Evolutionary conservation across 306 rosid genomes (phyloP).

Genomic region (Myrica gale): DNA sequence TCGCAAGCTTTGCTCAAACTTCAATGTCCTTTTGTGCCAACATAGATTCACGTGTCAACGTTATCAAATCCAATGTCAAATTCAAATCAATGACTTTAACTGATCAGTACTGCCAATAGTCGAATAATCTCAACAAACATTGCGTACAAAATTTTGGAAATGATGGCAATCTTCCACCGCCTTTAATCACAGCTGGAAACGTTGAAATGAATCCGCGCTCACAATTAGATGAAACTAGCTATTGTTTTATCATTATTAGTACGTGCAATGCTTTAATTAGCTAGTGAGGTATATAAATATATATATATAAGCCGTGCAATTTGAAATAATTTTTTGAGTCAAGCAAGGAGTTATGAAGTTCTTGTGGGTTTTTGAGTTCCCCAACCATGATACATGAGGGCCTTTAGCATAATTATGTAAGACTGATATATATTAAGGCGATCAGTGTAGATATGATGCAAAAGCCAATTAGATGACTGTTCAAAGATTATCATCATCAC

Average conservation of each 20-base stretch:
- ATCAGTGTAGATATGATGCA: too few species aligned
- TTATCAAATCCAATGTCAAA: conserved; percentile 22
- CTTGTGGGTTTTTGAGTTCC: too few species aligned
- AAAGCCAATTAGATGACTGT: too few species aligned
- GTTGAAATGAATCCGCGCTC: background rate
- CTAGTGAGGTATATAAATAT: background rate
- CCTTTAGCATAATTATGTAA: too few species aligned
- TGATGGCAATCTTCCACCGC: background rate
- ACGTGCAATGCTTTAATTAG: too few species aligned
- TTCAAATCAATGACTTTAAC: background rate
- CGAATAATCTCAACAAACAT: background rate
- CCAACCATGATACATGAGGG: too few species aligned
- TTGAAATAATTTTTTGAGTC: too few species aligned
- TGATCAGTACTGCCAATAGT: background rate
- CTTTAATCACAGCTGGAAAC: background rate
- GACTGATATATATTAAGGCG: too few species aligned
- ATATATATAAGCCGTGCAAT: background rate
- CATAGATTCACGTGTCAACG: conserved; percentile 30
- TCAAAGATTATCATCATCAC: too few species aligned
- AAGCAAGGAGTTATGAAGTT: too few species aligned
- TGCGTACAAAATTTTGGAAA: background rate
- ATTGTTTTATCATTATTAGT: background rate
- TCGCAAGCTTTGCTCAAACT: conserved; percentile 36
- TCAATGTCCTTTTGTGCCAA: conserved; percentile 33
- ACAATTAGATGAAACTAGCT: background rate